Conservation (phyloP, 139 green algal genomes). For the Coelastrella sp. region DNA sequence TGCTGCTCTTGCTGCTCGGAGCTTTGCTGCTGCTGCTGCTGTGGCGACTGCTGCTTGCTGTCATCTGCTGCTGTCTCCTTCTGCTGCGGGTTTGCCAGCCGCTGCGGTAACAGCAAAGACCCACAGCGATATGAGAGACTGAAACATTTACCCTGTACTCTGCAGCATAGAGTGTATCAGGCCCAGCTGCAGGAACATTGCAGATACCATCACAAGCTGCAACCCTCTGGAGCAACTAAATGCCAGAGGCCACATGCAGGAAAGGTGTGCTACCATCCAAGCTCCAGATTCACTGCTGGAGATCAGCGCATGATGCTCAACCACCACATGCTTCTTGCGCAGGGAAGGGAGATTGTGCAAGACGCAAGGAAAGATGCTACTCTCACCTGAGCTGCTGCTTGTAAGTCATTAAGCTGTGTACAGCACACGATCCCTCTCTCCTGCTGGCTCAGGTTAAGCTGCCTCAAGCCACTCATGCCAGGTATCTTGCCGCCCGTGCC, state of each 20-base stretch:
- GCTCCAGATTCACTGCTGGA: too few relatives aligned
- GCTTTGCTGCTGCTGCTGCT: conserved; percentile 27
- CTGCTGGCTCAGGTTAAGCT: conserved; percentile 66
- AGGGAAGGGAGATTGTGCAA: too few relatives aligned
- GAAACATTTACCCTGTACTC: too few relatives aligned
- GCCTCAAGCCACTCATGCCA: conserved; percentile 43
- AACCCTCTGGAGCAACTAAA: background rate
- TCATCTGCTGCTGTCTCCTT: background rate
- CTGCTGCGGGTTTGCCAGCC: background rate
- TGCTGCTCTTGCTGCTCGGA: background rate
- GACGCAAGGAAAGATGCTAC: too few relatives aligned
- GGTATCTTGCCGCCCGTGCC: conserved; percentile 51
- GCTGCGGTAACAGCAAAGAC: background rate
- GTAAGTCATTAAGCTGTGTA: conserved; percentile 51
- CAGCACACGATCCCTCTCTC: conserved; percentile 54
- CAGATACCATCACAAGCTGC: too few relatives aligned
- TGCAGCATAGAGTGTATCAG: background rate
- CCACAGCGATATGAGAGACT: background rate
- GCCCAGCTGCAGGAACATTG: background rate
- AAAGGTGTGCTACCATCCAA: background rate
- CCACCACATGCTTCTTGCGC: too few relatives aligned
- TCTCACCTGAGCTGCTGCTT: conserved; percentile 39
- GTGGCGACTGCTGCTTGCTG: background rate
- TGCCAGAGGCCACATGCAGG: background rate
- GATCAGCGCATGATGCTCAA: too few relatives aligned